Conservation (phyloP, 169 alveolate species). For the Cryptosporidium parvum region DNA sequence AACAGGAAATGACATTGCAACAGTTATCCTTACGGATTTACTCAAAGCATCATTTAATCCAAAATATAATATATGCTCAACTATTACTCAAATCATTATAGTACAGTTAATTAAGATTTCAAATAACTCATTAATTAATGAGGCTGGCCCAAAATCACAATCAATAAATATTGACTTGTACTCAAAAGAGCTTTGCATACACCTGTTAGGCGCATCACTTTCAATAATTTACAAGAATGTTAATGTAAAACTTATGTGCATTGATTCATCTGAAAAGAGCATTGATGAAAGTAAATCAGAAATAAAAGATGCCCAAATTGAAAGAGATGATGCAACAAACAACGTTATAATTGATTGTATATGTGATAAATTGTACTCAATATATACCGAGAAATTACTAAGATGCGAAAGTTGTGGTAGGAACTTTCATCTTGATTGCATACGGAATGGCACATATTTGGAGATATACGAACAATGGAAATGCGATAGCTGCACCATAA, state of each 20-base stretch:
- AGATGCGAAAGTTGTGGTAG: slow-evolving; percentile 20
- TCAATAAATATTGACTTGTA: slow-evolving; percentile 11
- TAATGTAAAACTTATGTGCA: neutral
- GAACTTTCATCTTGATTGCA: slow-evolving; percentile 37
- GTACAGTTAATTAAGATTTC: slow-evolving; percentile 55
- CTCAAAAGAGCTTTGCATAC: slow-evolving; percentile 61
- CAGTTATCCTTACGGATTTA: slow-evolving; percentile 42
- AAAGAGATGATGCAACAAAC: neutral
- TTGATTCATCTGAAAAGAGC: slow-evolving; percentile 1
- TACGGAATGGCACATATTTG: neutral
- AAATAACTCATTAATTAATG: slow-evolving; percentile 30
- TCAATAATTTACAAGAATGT: slow-evolving; percentile 17
- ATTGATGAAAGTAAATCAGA: neutral
- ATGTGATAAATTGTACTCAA: neutral
- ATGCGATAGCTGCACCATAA: slow-evolving; percentile 40
- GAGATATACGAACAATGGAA: slow-evolving; percentile 53
- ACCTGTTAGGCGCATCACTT: slow-evolving; percentile 41
- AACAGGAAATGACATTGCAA: slow-evolving; percentile 43
- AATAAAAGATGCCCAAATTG: neutral
- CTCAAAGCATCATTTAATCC: slow-evolving; percentile 59
- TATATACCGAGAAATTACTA: neutral
- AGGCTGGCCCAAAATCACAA: neutral
- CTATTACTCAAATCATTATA: slow-evolving; percentile 10
- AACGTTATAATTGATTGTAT: neutral
- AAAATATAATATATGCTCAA: slow-evolving; percentile 44